Evolutionary conservation across 2,329 filamentous ascomycete genomes (phyloP).

Genomic region (Fusarium sp.): DNA sequence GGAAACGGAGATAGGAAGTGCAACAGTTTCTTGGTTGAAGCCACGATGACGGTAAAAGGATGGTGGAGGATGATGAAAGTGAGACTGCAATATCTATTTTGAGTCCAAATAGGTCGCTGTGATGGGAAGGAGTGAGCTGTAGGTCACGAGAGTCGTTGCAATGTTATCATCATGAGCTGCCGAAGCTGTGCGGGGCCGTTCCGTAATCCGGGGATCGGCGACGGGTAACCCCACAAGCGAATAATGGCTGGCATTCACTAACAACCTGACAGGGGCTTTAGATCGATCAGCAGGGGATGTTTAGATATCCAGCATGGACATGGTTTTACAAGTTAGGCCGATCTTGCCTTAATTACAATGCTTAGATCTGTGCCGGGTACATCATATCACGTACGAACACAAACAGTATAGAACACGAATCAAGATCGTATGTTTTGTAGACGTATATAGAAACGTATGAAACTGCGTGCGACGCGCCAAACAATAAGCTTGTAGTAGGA

Average conservation of each 20-base stretch:
- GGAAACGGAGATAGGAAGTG: conserved; percentile 4
- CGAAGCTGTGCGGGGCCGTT: conserved; percentile 46
- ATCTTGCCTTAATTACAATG: background rate
- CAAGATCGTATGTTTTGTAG: conserved; percentile 27
- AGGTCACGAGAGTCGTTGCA: background rate
- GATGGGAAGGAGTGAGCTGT: background rate
- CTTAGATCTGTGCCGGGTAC: background rate
- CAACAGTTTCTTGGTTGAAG: conserved; percentile 17
- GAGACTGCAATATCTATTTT: too few species aligned
- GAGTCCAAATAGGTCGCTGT: background rate
- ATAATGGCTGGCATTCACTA: conserved; percentile 15
- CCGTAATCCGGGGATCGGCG: conserved; percentile 42
- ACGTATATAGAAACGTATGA: conserved; percentile 41
- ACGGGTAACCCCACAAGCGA: conserved; percentile 39
- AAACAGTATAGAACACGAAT: background rate
- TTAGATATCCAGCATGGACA: background rate
- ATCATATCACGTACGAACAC: background rate
- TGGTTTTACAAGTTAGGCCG: background rate
- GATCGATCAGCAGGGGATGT: conserved; percentile 11
- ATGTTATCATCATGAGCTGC: conserved; percentile 39
- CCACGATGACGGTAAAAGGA: conserved; percentile 17
- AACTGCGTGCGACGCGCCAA: conserved; percentile 44
- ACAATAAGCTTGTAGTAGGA: conserved; percentile 41
- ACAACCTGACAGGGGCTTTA: conserved; percentile 7
- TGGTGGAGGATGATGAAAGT: too few species aligned